These are phyloP conservation scores for Chrysoporthe austroafricana DNA, from an alignment of 2,329 filamentous ascomycete species.

Conservation along the genomic window DNA sequence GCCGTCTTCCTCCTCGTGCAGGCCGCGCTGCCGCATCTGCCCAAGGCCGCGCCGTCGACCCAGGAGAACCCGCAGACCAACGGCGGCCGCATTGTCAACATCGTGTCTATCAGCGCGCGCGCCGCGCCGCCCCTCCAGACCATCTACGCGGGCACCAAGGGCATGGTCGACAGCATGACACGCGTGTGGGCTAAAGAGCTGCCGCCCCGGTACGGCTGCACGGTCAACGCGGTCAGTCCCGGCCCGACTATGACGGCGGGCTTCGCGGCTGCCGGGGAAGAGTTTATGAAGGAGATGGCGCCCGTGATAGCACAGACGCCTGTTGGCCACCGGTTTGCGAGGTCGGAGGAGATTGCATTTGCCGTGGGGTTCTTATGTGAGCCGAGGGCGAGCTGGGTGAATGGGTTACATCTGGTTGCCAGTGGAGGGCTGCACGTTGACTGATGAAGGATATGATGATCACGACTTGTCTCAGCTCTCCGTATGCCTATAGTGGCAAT, in stretches of 20 bases:
- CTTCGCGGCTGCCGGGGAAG: constrained; percentile 17
- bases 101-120: constrained; percentile 43
- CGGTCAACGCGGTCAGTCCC: constrained; percentile 49
- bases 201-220: constrained; percentile 49
- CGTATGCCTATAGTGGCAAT: no score
- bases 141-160: constrained; percentile 54
- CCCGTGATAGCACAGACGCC: constrained; percentile 49
- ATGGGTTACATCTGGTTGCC: constrained; percentile 42
- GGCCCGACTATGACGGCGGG: constrained; percentile 45
- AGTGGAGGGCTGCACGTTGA: constrained; percentile 35
- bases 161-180: constrained; percentile 53
- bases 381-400: constrained; percentile 51
- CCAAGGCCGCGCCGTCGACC: constrained; percentile 26
- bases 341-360: constrained; percentile 50
- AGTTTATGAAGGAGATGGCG: constrained; percentile 43
- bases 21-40: constrained; percentile 43
- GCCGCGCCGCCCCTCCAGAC: constrained; percentile 44
- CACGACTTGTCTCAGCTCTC: no score
- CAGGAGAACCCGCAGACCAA: constrained; percentile 17
- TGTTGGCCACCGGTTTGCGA: constrained; percentile 46
- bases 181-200: constrained; percentile 49
- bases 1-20: constrained; percentile 48
- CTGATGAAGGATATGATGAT: constrained; percentile 10
- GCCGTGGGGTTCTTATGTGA: constrained; percentile 51
- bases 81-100: constrained; percentile 48